Conservation (phyloP, 805 yeast genomes). For the Torulaspora delbrueckii region DNA sequence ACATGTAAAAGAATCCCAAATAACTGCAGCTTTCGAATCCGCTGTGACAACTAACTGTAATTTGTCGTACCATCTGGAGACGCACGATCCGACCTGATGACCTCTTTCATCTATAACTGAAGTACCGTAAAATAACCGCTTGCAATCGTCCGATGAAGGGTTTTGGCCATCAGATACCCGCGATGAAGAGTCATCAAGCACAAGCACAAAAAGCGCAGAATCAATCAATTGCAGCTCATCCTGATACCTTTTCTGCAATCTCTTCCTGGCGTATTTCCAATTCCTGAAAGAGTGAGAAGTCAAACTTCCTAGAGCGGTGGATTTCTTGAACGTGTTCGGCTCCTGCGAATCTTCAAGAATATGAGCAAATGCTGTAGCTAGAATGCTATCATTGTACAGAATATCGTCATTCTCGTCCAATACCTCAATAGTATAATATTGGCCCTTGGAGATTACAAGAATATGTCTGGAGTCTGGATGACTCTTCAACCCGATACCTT, state of each 20-base stretch:
- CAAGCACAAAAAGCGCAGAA: constrained; percentile 72
- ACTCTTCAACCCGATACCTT: constrained; percentile 71
- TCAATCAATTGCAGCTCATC: constrained; percentile 50
- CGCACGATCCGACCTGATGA: constrained; percentile 86
- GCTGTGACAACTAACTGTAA: constrained; percentile 77
- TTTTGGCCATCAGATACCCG: constrained; percentile 39
- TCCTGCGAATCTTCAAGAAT: constrained; percentile 64
- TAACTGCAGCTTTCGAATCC: constrained; percentile 84
- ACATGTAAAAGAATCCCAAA: constrained; percentile 86
- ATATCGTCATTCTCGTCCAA: constrained; percentile 63
- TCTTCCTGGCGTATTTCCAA: constrained; percentile 71
- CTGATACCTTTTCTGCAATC: constrained; percentile 39
- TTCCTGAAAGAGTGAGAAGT: constrained; percentile 81
- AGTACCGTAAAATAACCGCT: constrained; percentile 80
- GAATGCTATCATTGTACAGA: constrained; percentile 59
- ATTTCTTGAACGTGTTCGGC: constrained; percentile 56
- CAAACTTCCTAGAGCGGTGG: constrained; percentile 70
- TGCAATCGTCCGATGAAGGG: constrained; percentile 34
- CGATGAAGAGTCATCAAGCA: constrained; percentile 67
- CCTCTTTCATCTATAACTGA: constrained; percentile 65
- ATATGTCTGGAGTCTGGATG: constrained; percentile 65
- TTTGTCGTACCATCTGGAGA: constrained; percentile 92
- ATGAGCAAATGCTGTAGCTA: constrained; percentile 58
- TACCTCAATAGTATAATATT: constrained; percentile 84
- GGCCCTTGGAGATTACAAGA: constrained; percentile 71